phyloP scores from a whole-genome alignment of 805 yeast species.

The Metschnikowia henanensis region DNA sequence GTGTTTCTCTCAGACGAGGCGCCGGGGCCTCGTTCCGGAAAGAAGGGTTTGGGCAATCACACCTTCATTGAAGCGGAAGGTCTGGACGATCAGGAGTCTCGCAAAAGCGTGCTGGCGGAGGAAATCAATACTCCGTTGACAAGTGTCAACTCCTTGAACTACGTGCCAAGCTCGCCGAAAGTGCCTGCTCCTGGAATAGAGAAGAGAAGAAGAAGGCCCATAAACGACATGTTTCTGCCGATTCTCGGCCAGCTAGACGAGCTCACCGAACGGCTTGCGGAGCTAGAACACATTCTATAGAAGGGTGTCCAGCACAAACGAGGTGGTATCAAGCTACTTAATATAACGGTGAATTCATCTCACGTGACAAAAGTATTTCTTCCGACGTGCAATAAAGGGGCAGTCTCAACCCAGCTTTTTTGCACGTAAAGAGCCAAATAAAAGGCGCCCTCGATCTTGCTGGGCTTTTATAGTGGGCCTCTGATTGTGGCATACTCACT shows the following conservation, averaged over 20 bases:
- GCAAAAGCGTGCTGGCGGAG: constrained; percentile 12
- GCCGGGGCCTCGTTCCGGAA: background rate
- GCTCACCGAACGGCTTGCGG: constrained; percentile 42
- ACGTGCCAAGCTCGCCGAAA: constrained; percentile 9
- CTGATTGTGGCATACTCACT: too few species aligned
- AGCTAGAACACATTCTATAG: constrained; percentile 25
- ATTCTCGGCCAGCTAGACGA: constrained; percentile 50
- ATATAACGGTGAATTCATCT: too few species aligned
- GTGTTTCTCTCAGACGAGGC: background rate
- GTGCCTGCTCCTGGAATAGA: constrained; percentile 1
- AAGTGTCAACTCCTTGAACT: constrained; percentile 31
- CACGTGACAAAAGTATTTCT: too few species aligned
- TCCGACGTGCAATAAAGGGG: too few species aligned
- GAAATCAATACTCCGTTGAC: constrained; percentile 36
- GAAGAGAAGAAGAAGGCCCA: constrained; percentile 33
- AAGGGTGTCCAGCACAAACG: too few species aligned
- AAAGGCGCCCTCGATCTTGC: too few species aligned
- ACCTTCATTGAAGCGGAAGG: background rate
- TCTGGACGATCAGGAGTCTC: constrained; percentile 7
- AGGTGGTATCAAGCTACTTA: too few species aligned
- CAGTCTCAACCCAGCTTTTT: too few species aligned
- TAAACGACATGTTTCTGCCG: constrained; percentile 57
- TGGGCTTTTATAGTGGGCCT: too few species aligned
- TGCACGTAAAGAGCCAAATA: too few species aligned
- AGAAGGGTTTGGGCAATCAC: background rate